Base-by-base conservation (phyloP, 345 rosid species). In the Salix brachista region DNA sequence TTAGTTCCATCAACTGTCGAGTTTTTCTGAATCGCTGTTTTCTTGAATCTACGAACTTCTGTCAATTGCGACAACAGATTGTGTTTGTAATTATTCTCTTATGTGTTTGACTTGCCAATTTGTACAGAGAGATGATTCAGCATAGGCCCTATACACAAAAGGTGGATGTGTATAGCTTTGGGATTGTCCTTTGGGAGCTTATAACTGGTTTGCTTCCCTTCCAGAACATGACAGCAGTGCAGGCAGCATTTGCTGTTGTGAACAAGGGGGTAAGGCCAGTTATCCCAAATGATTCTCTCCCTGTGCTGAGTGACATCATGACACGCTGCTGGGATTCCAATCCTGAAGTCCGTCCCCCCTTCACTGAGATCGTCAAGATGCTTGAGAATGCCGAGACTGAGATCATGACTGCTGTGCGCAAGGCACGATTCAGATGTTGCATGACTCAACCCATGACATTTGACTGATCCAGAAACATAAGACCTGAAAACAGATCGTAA, bases 371-470 rank as follows among this genome's bases (percentile, higher is more conserved):
- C 42, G 80, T 80, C 37, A 58, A 44, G 23, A 80, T 80, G 83
- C 83, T 80, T 1, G 83, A 80, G 58, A 48, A 72, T 61, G 83
- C 83, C 2, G 83, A 80, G 28, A 36, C 75, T 3, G 80, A 80
- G 74, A 77, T 80, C 74, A 61, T 80, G 83, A 80, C 77, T 13
- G 77, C 65, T 8, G 83, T 80, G 19, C 80, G 83, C 26, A 80
- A 80, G 70, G 83, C 83, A 11, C 83, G 83, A 2, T 80, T 80
- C 77, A 76, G 83, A 66, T 80, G 83, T 48, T 80, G 83, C 83
- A 72, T 80, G 67, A 62, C 75, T 61, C 65, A 42, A 62, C 83
- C 83, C 5, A 80, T 77, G 83, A 80, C 83, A 8, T 18, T 75
- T 46, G 83, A 80, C 73, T 80, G 76, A 80, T 42, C 10, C 62